Conservation (phyloP, 129 eudicot genomes). For the Chrysanthemum seticuspe region DNA sequence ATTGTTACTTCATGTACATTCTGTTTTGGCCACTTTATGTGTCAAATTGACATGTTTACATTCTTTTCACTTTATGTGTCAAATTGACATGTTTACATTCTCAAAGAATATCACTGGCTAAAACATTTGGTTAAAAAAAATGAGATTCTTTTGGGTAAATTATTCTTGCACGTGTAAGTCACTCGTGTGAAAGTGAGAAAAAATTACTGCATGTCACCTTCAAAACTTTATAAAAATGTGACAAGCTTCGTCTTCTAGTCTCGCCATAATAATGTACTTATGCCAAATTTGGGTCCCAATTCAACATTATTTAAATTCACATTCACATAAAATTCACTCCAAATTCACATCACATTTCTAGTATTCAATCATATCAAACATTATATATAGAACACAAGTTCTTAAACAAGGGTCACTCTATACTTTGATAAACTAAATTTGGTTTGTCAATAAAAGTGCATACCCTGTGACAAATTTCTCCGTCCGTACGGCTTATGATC, state of each 20-base stretch:
- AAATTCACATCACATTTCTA: conserved; percentile 51
- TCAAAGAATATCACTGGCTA: too few species aligned
- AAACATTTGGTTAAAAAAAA: too few species aligned
- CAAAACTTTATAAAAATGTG: conserved; percentile 7
- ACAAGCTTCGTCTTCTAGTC: conserved; percentile 35
- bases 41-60: too few species aligned
- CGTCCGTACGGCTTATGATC: conserved; percentile 22
- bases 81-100: too few species aligned
- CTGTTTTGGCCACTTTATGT: too few species aligned
- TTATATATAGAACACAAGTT: conserved; percentile 44
- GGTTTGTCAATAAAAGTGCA: too few species aligned
- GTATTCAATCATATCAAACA: not conserved
- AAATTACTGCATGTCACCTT: conserved; percentile 21
- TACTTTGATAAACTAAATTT: too few species aligned
- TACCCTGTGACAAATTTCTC: too few species aligned
- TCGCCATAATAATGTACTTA: conserved; percentile 34
- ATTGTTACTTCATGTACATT: too few species aligned
- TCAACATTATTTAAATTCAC: conserved; percentile 35
- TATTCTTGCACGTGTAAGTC: not conserved
- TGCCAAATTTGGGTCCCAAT: conserved; percentile 29
- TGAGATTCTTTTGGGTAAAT: too few species aligned
- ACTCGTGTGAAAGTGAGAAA: not conserved
- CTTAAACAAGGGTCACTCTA: too few species aligned
- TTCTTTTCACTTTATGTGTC: too few species aligned
- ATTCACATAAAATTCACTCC: conserved; percentile 54